A percentile compares a stretch with the other conserved stretches of the same genome.
phyloP scores from a whole-genome alignment of 805 yeast species.

The Ogataea haglerorum region DNA sequence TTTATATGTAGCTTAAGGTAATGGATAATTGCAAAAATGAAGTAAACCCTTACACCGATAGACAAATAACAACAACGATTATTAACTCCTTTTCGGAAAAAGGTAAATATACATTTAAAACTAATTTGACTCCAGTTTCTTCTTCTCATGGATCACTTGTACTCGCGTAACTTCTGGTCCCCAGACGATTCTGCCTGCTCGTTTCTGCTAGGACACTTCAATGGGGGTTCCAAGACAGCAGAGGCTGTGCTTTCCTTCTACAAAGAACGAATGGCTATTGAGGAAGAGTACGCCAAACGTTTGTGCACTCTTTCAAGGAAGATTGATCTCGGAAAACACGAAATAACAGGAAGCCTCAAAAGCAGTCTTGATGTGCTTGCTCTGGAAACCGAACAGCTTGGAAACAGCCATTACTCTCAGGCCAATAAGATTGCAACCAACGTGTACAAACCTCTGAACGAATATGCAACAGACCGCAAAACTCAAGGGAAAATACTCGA shows the following conservation, averaged over 20 bases:
- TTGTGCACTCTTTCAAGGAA: conserved; percentile 49
- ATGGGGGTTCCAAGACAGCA: conserved; percentile 55
- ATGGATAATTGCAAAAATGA: conserved; percentile 2
- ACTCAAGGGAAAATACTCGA: conserved; percentile 57
- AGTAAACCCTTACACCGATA: neutral
- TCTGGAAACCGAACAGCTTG: conserved; percentile 56
- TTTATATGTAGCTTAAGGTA: conserved; percentile 9
- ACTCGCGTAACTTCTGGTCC: conserved; percentile 42
- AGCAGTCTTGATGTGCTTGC: conserved; percentile 57
- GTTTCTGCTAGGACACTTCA: conserved; percentile 52
- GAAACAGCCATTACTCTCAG: conserved; percentile 51
- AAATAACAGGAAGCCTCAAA: conserved; percentile 58
- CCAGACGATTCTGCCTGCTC: conserved; percentile 57
- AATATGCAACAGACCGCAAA: conserved; percentile 49
- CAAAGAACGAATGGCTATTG: conserved; percentile 58
- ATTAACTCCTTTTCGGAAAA: conserved; percentile 4
- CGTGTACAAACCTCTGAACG: conserved; percentile 48
- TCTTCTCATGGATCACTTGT: conserved; percentile 16
- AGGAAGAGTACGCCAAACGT: conserved; percentile 65
- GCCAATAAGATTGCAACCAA: conserved; percentile 49
- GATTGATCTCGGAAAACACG: conserved; percentile 18
- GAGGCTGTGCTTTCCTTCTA: conserved; percentile 48
- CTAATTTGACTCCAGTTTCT: conserved; percentile 4
- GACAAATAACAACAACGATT: neutral
- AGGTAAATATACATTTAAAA: conserved; percentile 9